These are phyloP conservation scores for Tylopilus sp. DNA, from an alignment of 1,284 basidiomycete genomes.

Conservation along the genomic window DNA sequence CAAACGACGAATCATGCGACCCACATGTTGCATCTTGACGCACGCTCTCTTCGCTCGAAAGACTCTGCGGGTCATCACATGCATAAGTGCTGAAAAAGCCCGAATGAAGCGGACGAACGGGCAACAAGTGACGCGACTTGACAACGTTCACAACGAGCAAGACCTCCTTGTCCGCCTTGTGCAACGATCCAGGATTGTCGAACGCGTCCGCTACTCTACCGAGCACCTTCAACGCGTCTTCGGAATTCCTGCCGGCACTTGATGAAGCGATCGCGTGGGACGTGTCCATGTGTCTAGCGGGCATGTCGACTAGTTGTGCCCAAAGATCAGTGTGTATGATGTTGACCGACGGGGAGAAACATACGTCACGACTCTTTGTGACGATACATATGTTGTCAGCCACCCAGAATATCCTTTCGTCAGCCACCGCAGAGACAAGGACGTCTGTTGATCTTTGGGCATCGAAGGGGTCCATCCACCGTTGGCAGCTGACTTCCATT, in stretches of 20 bases:
- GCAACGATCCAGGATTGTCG: slow-evolving; percentile 20
- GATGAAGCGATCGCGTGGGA: not conserved
- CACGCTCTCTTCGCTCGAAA: slow-evolving; percentile 15
- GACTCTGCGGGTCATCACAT: slow-evolving; percentile 7
- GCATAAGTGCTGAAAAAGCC: not conserved
- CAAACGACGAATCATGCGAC: slow-evolving; percentile 12
- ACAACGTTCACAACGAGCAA: slow-evolving; percentile 24
- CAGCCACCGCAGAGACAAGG: slow-evolving; percentile 7
- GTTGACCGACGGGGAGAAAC: slow-evolving; percentile 9
- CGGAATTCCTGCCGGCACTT: not conserved
- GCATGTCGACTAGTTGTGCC: not conserved
- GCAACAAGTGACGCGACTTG: slow-evolving; percentile 17
- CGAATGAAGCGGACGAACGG: slow-evolving; percentile 13
- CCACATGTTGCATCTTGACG: slow-evolving; percentile 1
- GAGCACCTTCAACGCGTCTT: slow-evolving; percentile 24
- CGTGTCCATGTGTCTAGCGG: slow-evolving; percentile 8
- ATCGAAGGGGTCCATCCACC: too few species aligned
- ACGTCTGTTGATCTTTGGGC: too few species aligned
- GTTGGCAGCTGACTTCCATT: too few species aligned
- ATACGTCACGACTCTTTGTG: not conserved
- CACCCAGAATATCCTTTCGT: slow-evolving; percentile 1
- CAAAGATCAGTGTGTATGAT: not conserved
- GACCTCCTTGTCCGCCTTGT: slow-evolving; percentile 19
- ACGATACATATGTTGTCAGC: slow-evolving; percentile 15
- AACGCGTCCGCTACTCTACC: slow-evolving; percentile 32